phyloP scores from a whole-genome alignment of 2,329 filamentous ascomycete genomes.

The Alternaria tenuissima region DNA sequence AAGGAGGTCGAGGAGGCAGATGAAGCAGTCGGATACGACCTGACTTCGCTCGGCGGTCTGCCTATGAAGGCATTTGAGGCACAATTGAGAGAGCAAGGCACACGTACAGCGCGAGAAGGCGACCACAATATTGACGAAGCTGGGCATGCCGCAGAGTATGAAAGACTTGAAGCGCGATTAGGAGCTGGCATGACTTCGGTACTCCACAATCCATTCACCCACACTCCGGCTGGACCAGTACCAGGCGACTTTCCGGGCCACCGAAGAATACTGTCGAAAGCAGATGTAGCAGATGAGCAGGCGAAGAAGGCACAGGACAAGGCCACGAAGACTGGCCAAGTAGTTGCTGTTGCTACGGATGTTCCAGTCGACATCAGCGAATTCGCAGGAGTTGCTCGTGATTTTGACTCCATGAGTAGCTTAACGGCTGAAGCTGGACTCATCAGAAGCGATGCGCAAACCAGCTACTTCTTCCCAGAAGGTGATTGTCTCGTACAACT shows the following conservation, averaged over 20 bases:
- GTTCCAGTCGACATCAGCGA: constrained; percentile 55
- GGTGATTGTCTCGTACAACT: constrained; percentile 19
- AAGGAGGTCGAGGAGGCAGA: constrained; percentile 41
- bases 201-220: constrained; percentile 45
- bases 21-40: constrained; percentile 38
- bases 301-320: constrained; percentile 52
- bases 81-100: constrained; percentile 16
- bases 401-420: constrained; percentile 44
- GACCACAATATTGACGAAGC: constrained; percentile 39
- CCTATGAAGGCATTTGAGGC: constrained; percentile 39
- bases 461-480: constrained; percentile 51
- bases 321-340: constrained; percentile 54
- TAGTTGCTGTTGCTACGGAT: constrained; percentile 54
- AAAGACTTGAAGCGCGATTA: constrained; percentile 46
- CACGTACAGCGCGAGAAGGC: constrained; percentile 26
- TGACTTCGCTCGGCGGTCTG: constrained; percentile 40
- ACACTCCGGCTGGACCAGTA: constrained; percentile 22
- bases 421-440: constrained; percentile 27
- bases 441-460: constrained; percentile 35
- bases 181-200: constrained; percentile 49
- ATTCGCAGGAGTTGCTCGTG: constrained; percentile 42
- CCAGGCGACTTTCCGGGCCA: constrained; percentile 29
- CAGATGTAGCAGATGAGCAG: constrained; percentile 24
- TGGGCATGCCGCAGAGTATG: constrained; percentile 47
- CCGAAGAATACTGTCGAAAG: constrained; percentile 29